Evolutionary conservation across 306 rosid species (phyloP).

Genomic region (Hippophae gyantsensis): DNA sequence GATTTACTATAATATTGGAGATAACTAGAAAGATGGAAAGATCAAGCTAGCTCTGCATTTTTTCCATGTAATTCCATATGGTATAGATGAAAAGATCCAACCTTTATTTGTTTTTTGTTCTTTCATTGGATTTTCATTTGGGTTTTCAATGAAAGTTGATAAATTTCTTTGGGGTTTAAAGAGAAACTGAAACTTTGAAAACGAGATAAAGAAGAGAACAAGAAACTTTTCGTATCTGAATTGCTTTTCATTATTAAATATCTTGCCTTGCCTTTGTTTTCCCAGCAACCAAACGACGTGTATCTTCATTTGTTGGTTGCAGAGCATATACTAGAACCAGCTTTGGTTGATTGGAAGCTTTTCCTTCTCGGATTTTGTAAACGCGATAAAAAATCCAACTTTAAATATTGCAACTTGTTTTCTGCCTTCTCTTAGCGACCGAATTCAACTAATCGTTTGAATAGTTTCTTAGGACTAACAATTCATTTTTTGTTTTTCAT

Average conservation of each 20-base stretch:
- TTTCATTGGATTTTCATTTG: background rate
- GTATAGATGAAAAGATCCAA: background rate
- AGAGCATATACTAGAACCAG: background rate
- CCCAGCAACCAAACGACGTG: slow-evolving; percentile 5
- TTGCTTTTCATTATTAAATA: no score
- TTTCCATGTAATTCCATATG: background rate
- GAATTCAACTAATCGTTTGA: slow-evolving; percentile 5
- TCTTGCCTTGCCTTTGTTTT: background rate
- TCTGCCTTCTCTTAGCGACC: slow-evolving; percentile 14
- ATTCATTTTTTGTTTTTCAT: background rate
- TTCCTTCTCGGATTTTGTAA: background rate
- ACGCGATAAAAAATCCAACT: background rate
- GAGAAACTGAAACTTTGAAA: no score
- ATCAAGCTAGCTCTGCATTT: background rate
- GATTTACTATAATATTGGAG: background rate
- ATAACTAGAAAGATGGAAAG: background rate
- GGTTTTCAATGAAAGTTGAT: slow-evolving; percentile 19
- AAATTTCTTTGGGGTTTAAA: background rate
- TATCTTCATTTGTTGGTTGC: slow-evolving; percentile 4
- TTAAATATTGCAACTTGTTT: slow-evolving; percentile 3
- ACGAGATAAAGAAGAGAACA: no score
- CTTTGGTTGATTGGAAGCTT: slow-evolving; percentile 3
- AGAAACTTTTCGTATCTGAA: no score
- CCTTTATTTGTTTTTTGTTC: background rate
- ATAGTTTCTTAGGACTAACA: slow-evolving; percentile 1